These are phyloP conservation scores for Ceratobasidium sp. DNA, from an alignment of 1,284 basidiomycete species.

Conservation along the genomic window DNA sequence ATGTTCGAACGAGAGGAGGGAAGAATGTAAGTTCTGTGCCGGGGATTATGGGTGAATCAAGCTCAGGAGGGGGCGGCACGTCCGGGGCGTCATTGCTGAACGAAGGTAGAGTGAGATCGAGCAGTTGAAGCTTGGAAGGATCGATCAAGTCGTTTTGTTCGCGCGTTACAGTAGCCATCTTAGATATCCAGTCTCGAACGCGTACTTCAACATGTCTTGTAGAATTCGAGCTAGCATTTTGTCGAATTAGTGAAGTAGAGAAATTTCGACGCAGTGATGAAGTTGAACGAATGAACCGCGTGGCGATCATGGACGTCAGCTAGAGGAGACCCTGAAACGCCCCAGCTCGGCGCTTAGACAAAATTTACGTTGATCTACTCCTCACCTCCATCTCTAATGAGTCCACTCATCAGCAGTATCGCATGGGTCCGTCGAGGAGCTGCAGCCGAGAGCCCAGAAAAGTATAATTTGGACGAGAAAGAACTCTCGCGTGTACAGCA, in stretches of 20 bases:
- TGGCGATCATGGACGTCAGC: background rate
- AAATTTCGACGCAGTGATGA: background rate
- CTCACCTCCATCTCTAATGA: conserved; percentile 31
- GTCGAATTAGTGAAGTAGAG: background rate
- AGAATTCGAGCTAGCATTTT: background rate
- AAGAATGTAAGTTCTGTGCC: conserved; percentile 72
- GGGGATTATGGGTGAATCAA: background rate
- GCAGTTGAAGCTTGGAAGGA: conserved; percentile 13
- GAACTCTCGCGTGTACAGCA: conserved; percentile 92
- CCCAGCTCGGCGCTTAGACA: conserved; percentile 35
- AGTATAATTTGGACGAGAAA: conserved; percentile 90
- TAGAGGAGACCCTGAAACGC: conserved; percentile 14
- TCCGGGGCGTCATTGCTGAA: background rate
- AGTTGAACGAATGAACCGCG: background rate
- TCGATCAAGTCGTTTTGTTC: conserved; percentile 32
- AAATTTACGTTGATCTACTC: conserved; percentile 27
- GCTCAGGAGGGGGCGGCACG: background rate
- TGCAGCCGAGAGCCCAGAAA: conserved; percentile 78
- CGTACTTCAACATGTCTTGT: conserved; percentile 14
- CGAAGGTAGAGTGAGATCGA: conserved; percentile 27
- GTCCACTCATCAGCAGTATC: conserved; percentile 62
- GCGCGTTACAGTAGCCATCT: background rate
- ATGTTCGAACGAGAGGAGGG: conserved; percentile 70
- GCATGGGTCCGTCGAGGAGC: conserved; percentile 87
- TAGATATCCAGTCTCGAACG: conserved; percentile 20